Evolutionary conservation across 257 asterid genomes (phyloP).

Genomic region (Catharanthus roseus): DNA sequence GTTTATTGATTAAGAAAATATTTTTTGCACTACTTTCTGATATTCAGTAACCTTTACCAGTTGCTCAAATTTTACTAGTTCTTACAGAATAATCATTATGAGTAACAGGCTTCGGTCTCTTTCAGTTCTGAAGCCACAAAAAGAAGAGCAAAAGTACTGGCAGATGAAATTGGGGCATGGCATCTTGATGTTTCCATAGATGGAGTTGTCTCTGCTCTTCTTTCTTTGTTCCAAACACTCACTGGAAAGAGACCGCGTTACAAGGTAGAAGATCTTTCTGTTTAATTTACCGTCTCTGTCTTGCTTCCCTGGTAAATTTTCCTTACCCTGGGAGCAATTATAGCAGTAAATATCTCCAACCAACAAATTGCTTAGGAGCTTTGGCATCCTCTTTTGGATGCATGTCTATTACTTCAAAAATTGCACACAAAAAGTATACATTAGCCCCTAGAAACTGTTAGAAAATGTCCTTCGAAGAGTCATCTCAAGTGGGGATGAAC

Average conservation of each 20-base stretch:
- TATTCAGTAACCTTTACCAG: not conserved
- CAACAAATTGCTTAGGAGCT: not conserved
- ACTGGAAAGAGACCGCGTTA: constrained; percentile 76
- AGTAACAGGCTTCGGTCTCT: constrained; percentile 15
- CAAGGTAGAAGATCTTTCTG: constrained; percentile 46
- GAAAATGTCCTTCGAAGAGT: not conserved
- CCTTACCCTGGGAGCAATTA: not conserved
- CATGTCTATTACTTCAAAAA: not conserved
- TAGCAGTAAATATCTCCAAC: not conserved
- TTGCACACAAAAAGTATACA: no score
- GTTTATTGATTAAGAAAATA: not conserved
- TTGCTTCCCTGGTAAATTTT: not conserved
- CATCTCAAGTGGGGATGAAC: not conserved
- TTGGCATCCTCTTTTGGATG: not conserved
- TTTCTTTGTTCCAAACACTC: constrained; percentile 76
- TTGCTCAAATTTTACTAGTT: no score
- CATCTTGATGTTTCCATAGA: constrained; percentile 85
- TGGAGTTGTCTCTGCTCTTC: constrained; percentile 68
- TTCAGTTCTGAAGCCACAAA: constrained; percentile 72
- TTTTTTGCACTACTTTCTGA: not conserved
- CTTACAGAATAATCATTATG: not conserved
- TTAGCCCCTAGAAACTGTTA: not conserved
- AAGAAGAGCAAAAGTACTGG: constrained; percentile 73
- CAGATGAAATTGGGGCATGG: constrained; percentile 96
- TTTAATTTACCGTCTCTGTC: not conserved